Percentiles rank a stretch among this genome's conserved stretches.
Evolutionary conservation across 495 filamentous ascomycete species (phyloP).

Genomic region (Xylaria nigripes): DNA sequence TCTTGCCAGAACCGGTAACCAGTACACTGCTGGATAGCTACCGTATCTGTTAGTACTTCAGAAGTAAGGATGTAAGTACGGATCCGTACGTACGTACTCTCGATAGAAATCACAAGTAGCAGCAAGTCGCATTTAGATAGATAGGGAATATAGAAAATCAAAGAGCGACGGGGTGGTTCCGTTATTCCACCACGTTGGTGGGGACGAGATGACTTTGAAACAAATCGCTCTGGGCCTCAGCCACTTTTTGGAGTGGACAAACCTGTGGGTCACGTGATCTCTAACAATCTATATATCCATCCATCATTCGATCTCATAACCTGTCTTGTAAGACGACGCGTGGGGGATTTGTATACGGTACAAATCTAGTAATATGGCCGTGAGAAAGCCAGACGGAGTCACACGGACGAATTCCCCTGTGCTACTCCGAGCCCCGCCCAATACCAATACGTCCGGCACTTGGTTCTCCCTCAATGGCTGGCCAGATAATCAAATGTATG

Average conservation of each 20-base stretch:
- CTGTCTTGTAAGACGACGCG: not conserved
- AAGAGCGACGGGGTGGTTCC: not conserved
- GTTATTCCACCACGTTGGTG: not conserved
- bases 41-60: not conserved
- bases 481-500: not conserved
- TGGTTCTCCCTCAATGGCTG: not conserved
- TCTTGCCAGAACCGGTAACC: slow-evolving; percentile 9
- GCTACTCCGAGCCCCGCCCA: slow-evolving; percentile 3
- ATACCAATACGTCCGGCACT: not conserved
- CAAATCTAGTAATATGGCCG: not conserved
- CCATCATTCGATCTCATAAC: not conserved
- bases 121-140: too few relatives aligned
- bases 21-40: not conserved
- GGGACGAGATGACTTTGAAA: slow-evolving; percentile 3
- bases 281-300: not conserved
- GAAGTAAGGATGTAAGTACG: too few relatives aligned
- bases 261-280: not conserved
- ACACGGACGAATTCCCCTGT: not conserved
- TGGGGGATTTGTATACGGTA: not conserved
- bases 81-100: too few relatives aligned
- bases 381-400: not conserved
- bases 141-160: not conserved
- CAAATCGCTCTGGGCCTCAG: not conserved
- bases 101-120: too few relatives aligned
- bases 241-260: not conserved